Percentiles rank a stretch among this genome's conserved stretches.
Conservation (phyloP, 345 rosid genomes). For the Durio zibethinus region DNA sequence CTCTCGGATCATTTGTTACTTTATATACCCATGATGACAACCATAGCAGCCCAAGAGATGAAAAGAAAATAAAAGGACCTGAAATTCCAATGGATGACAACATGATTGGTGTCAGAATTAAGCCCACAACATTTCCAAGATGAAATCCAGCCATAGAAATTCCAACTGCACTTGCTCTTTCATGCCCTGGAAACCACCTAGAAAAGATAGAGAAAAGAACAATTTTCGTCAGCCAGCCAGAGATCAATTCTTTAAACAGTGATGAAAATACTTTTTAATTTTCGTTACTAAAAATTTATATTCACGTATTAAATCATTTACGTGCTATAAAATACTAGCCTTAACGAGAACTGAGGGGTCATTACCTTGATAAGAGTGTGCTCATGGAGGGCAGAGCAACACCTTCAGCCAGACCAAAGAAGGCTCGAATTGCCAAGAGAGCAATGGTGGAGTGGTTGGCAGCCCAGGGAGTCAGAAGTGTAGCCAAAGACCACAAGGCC, state of each 20-base stretch:
- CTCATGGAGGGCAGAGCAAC: conserved; percentile 90
- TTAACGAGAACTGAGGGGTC: not conserved
- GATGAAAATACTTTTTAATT: not conserved
- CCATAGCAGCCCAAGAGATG: conserved; percentile 74
- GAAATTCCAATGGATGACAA: conserved; percentile 60
- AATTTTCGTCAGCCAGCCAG: no score
- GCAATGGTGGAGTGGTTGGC: conserved; percentile 74
- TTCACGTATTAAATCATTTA: no score
- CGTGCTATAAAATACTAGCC: not conserved
- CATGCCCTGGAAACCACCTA: conserved; percentile 84
- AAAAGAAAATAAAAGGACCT: conserved; percentile 79
- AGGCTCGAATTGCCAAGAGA: conserved; percentile 67
- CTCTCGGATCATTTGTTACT: conserved; percentile 64
- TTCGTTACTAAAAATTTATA: not conserved
- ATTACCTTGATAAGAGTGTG: conserved; percentile 75
- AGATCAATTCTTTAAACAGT: not conserved
- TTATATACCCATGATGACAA: conserved; percentile 51
- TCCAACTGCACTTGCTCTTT: conserved; percentile 89
- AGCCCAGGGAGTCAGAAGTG: conserved; percentile 88
- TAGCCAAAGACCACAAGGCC: conserved; percentile 84
- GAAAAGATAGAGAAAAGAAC: no score
- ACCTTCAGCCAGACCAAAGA: conserved; percentile 92
- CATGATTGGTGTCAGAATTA: conserved; percentile 77
- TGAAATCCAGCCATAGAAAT: conserved; percentile 97
- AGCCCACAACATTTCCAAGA: conserved; percentile 84